Conservation (phyloP, 2,329 filamentous ascomycete genomes). For the Aschersonia sp. region DNA sequence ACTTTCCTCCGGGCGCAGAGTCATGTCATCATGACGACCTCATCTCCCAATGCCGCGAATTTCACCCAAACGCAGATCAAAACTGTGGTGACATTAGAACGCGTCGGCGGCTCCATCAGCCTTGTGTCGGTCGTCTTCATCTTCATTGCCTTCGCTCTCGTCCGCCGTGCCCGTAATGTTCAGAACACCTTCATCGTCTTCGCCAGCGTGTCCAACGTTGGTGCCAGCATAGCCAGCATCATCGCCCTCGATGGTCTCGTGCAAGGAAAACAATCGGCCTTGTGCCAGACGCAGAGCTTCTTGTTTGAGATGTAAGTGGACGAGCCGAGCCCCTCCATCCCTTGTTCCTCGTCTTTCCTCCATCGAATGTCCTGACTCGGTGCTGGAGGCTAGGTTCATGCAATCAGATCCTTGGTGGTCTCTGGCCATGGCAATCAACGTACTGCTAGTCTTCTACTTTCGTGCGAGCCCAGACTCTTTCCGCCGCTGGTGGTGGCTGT, state of each 20-base stretch:
- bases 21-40: too few species aligned
- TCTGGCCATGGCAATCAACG: slow-evolving; percentile 70
- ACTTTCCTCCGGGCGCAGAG: too few species aligned
- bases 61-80: slow-evolving; percentile 22
- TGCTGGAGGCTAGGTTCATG: slow-evolving; percentile 41
- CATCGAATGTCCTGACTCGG: background rate
- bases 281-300: slow-evolving; percentile 50
- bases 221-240: slow-evolving; percentile 50
- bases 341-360: background rate
- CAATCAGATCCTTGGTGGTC: slow-evolving; percentile 66
- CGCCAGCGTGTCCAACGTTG: slow-evolving; percentile 44
- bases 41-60: background rate
- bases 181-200: slow-evolving; percentile 50
- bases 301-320: slow-evolving; percentile 50
- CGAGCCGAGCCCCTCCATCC: too few species aligned
- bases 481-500: slow-evolving; percentile 56
- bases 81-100: slow-evolving; percentile 33
- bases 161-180: slow-evolving; percentile 39
- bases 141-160: slow-evolving; percentile 34
- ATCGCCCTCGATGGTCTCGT: slow-evolving; percentile 54
- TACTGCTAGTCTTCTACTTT: slow-evolving; percentile 55
- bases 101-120: slow-evolving; percentile 38
- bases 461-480: slow-evolving; percentile 52
- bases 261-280: slow-evolving; percentile 32
- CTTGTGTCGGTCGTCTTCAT: slow-evolving; percentile 35